phyloP scores from a whole-genome alignment of 805 yeast genomes.

The Schwanniomyces polymorphus region DNA sequence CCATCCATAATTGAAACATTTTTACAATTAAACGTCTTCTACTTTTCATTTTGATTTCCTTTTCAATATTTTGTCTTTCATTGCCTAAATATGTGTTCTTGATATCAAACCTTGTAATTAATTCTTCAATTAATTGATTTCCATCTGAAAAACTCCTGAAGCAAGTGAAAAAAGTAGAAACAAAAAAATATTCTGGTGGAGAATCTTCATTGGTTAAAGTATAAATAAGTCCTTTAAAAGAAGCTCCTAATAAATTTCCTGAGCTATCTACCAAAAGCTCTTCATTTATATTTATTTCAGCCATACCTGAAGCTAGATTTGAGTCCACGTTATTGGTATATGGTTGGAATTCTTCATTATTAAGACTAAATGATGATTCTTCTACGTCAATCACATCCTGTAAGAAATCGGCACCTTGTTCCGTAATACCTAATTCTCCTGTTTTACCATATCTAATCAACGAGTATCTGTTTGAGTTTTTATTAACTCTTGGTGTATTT shows the following conservation, averaged over 20 bases:
- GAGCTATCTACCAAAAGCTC: constrained; percentile 55
- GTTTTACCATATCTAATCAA: constrained; percentile 51
- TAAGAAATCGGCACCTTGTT: constrained; percentile 48
- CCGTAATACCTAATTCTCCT: constrained; percentile 46
- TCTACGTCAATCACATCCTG: constrained; percentile 31
- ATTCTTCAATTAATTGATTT: constrained; percentile 63
- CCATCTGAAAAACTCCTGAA: constrained; percentile 73
- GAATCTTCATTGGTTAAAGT: constrained; percentile 64
- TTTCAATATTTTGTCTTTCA: constrained; percentile 17
- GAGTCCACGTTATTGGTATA: constrained; percentile 20
- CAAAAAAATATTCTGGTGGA: constrained; percentile 66
- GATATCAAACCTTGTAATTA: constrained; percentile 65
- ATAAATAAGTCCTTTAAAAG: constrained; percentile 66
- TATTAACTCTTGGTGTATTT: constrained; percentile 19
- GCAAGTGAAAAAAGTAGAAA: constrained; percentile 74
- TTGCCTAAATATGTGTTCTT: constrained; percentile 24
- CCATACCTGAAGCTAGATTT: constrained; percentile 5
- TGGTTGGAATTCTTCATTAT: constrained; percentile 35
- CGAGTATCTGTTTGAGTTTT: constrained; percentile 44
- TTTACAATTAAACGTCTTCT: constrained; percentile 68
- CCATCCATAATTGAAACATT: constrained; percentile 81
- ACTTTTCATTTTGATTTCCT: constrained; percentile 44
- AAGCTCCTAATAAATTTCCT: constrained; percentile 63
- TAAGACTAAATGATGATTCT: constrained; percentile 28
- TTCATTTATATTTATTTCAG: constrained; percentile 21